These are phyloP conservation scores for Ophiostoma ips DNA, from an alignment of 2,329 filamentous ascomycete species.

Conservation along the genomic window DNA sequence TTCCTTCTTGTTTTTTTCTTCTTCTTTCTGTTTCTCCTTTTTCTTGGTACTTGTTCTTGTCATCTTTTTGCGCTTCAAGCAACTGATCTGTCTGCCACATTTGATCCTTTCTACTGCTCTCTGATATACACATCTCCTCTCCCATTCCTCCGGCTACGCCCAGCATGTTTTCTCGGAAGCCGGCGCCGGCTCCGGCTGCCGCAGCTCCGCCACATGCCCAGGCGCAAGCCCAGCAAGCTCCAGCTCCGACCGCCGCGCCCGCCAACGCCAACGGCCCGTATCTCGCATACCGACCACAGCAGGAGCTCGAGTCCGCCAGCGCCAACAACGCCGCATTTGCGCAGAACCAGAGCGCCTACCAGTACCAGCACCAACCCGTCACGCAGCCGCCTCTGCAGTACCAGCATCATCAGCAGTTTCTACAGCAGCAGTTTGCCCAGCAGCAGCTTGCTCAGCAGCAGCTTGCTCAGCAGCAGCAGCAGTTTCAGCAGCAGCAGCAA, in stretches of 20 bases:
- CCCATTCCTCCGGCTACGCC: not conserved
- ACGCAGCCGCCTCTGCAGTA: not conserved
- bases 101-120: too few relatives aligned
- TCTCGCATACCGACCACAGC: not conserved
- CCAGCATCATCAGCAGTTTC: not conserved
- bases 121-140: not conserved
- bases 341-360: not conserved
- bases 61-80: too few relatives aligned
- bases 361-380: conserved; percentile 2
- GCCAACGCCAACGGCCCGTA: not conserved
- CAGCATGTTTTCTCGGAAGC: not conserved
- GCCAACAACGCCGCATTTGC: conserved; percentile 1
- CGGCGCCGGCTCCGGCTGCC: not conserved
- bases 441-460: not conserved
- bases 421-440: conserved; percentile 1
- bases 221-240: not conserved
- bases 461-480: not conserved
- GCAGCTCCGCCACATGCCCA: too few relatives aligned
- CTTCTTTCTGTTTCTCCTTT: too few relatives aligned
- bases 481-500: not conserved
- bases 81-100: too few relatives aligned
- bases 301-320: not conserved
- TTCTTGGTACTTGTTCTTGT: too few relatives aligned
- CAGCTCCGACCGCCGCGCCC: not conserved
- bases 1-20: too few relatives aligned